These are phyloP conservation scores for Microascus cirrosus DNA, from an alignment of 2,329 filamentous ascomycete species.

Conservation along the genomic window DNA sequence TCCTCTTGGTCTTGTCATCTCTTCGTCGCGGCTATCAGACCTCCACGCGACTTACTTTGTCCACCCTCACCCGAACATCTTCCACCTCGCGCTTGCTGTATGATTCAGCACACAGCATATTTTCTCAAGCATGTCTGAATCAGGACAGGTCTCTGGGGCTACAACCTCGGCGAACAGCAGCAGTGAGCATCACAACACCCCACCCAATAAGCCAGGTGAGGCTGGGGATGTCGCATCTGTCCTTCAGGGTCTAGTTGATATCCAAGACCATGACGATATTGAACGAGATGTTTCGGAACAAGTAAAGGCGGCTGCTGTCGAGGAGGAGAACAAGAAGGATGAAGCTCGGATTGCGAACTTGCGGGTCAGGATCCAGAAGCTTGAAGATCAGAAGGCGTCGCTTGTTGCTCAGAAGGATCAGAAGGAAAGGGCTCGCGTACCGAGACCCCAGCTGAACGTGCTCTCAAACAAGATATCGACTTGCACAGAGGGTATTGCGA, in stretches of 20 bases:
- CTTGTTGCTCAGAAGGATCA: conserved; percentile 26
- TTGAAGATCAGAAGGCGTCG: conserved; percentile 43
- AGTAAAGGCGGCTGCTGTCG: conserved; percentile 46
- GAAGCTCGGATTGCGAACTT: conserved; percentile 51
- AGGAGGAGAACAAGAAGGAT: conserved; percentile 53
- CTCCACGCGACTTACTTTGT: not conserved
- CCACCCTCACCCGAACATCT: not conserved
- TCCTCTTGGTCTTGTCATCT: not conserved
- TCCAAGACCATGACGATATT: conserved; percentile 80
- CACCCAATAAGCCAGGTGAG: conserved; percentile 1
- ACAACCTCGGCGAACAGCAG: not conserved
- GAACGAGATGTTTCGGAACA: conserved; percentile 71
- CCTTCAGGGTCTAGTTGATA: conserved; percentile 21
- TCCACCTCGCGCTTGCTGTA: not conserved
- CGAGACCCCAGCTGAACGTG: conserved; percentile 39
- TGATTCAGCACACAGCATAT: not conserved
- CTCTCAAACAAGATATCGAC: conserved; percentile 54
- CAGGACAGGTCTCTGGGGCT: not conserved
- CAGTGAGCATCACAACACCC: not conserved
- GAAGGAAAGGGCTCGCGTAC: conserved; percentile 22
- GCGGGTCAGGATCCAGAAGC: conserved; percentile 43
- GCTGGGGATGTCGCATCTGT: conserved; percentile 18
- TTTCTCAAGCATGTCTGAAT: not conserved
- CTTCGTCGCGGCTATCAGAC: not conserved
- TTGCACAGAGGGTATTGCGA: conserved; percentile 52